These are phyloP conservation scores for Passalora sequoiae DNA, from an alignment of 2,329 filamentous ascomycete species.

Conservation along the genomic window DNA sequence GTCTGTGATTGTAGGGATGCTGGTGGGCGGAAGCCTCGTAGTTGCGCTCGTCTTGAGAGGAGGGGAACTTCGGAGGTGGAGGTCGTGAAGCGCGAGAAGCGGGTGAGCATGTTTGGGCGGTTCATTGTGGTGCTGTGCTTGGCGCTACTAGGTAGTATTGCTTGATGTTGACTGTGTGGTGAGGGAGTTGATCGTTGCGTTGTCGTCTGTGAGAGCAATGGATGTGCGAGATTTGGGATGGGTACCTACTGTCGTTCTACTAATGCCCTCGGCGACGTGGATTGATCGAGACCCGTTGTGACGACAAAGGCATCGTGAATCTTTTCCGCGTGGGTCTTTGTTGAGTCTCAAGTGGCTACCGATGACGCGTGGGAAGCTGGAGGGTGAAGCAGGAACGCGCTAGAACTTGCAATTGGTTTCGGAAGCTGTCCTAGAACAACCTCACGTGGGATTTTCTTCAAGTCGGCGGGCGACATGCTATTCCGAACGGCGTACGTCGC, in stretches of 20 bases:
- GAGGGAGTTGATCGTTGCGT: background rate
- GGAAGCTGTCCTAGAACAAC: too few relatives aligned
- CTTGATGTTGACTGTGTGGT: background rate
- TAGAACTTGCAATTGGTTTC: too few relatives aligned
- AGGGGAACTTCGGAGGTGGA: constrained; percentile 1
- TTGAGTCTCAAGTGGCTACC: too few relatives aligned
- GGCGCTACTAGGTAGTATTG: background rate
- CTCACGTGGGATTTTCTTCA: too few relatives aligned
- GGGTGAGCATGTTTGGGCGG: background rate
- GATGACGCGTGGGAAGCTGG: too few relatives aligned
- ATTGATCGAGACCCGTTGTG: too few relatives aligned
- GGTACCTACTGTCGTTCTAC: background rate
- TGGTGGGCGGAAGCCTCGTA: background rate
- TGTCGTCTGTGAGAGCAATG: background rate
- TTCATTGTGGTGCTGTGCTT: background rate
- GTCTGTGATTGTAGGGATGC: background rate
- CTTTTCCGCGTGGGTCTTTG: too few relatives aligned
- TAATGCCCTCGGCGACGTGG: too few relatives aligned
- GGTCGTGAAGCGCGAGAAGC: constrained; percentile 2
- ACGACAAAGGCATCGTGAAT: too few relatives aligned
- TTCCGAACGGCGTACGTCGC: too few relatives aligned
- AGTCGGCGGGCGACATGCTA: too few relatives aligned
- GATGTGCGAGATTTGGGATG: background rate
- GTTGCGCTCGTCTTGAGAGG: constrained; percentile 1
- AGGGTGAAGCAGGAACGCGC: too few relatives aligned